phyloP scores from a whole-genome alignment of 2,329 filamentous ascomycete species.

The Fusarium anthophilum region DNA sequence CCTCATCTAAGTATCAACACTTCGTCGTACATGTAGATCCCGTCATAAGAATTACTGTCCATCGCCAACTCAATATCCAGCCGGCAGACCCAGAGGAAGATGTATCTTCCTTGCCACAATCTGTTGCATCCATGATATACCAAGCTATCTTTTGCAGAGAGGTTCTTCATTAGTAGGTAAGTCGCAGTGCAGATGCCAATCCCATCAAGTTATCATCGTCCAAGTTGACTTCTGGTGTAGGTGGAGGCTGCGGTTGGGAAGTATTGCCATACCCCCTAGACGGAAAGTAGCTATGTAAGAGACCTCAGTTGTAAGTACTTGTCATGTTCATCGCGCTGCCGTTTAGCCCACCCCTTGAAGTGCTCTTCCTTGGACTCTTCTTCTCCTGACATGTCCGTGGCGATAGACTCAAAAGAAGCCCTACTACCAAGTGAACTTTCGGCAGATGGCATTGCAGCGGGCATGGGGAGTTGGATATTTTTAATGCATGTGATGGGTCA shows the following conservation, averaged over 20 bases:
- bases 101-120: neutral
- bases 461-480: no score
- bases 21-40: no score
- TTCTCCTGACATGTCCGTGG: fast-evolving
- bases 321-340: no score
- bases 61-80: neutral
- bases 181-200: fast-evolving
- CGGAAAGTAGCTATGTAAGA: neutral
- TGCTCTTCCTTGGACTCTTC: no score
- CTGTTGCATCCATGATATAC: fast-evolving
- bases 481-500: fast-evolving
- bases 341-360: fast-evolving
- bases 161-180: fast-evolving
- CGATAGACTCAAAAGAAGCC: no score
- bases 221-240: neutral
- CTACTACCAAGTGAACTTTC: no score
- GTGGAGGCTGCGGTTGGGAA: neutral
- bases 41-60: no score
- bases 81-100: fast-evolving
- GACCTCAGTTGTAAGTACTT: no score
- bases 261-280: fast-evolving
- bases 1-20: no score
- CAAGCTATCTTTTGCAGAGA: fast-evolving
- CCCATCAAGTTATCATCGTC: neutral
- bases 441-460: no score